Evolutionary conservation across 495 filamentous ascomycete genomes (phyloP).

Genomic region (Paragyromitra xinjiangensis): DNA sequence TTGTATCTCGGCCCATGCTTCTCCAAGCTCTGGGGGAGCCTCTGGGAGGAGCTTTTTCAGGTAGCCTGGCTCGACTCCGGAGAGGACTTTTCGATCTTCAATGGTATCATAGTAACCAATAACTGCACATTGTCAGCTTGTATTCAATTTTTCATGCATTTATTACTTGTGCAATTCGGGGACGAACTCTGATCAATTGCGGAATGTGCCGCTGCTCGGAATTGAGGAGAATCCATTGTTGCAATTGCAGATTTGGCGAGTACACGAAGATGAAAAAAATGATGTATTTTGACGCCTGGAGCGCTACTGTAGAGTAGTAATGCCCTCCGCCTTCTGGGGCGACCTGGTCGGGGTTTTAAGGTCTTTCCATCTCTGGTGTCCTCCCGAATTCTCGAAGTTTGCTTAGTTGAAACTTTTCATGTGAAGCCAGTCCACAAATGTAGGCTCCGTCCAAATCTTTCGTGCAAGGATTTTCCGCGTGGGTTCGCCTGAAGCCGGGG

Average conservation of each 20-base stretch:
- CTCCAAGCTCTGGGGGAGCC: conserved; percentile 75
- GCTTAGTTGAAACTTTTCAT: neutral
- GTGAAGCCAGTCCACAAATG: neutral
- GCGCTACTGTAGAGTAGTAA: neutral
- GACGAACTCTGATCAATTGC: conserved; percentile 84
- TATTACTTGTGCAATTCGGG: conserved; percentile 6
- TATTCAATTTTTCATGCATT: conserved; percentile 35
- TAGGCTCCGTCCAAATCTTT: neutral
- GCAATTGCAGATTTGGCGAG: neutral
- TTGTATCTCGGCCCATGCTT: conserved; percentile 83
- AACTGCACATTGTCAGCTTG: conserved; percentile 64
- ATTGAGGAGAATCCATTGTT: conserved; percentile 82
- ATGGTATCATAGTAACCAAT: conserved; percentile 83
- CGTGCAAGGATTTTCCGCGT: neutral
- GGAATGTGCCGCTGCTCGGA: conserved; percentile 79
- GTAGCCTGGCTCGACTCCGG: conserved; percentile 85
- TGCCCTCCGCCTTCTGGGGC: neutral
- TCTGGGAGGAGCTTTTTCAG: conserved; percentile 79
- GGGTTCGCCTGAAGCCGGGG: neutral
- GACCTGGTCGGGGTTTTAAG: neutral
- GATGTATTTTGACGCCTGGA: neutral
- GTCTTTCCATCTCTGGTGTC: conserved; percentile 2
- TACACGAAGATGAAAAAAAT: neutral
- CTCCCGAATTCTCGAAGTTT: neutral
- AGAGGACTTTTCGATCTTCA: conserved; percentile 74